A percentile compares a stretch with the other conserved stretches of the same genome.
phyloP scores from a whole-genome alignment of 345 rosid genomes.

The Raphanus raphanistrum region DNA sequence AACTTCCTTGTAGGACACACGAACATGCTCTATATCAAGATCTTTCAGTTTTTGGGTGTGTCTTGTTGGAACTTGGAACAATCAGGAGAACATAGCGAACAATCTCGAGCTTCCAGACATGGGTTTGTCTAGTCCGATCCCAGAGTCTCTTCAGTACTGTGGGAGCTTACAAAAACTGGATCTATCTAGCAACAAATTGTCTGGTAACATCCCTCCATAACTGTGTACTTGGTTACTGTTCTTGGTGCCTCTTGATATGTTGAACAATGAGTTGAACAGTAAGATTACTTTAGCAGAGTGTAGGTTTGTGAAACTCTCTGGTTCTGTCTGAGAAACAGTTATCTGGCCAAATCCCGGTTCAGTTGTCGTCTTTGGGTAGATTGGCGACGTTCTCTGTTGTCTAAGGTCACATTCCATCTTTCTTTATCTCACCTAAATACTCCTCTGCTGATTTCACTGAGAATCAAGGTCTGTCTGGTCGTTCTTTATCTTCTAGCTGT shows the following conservation, averaged over 20 bases:
- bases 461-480: slow-evolving; percentile 77
- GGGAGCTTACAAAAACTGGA: slow-evolving; percentile 61
- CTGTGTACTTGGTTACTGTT: slow-evolving; percentile 79
- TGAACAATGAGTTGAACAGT: slow-evolving; percentile 59
- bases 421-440: slow-evolving; percentile 30
- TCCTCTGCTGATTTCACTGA: slow-evolving; percentile 55
- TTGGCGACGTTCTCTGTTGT: slow-evolving; percentile 63
- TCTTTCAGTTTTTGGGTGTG: slow-evolving; percentile 48
- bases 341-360: slow-evolving; percentile 41
- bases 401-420: slow-evolving; percentile 64
- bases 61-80: slow-evolving; percentile 69
- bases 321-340: slow-evolving; percentile 56
- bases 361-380: slow-evolving; percentile 49
- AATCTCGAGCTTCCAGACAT: slow-evolving; percentile 57
- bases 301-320: slow-evolving; percentile 58
- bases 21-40: too few species aligned
- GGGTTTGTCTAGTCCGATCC: slow-evolving; percentile 60
- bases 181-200: slow-evolving; percentile 63
- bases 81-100: slow-evolving; percentile 60
- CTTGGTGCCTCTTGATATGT: slow-evolving; percentile 65
- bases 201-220: slow-evolving; percentile 69
- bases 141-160: slow-evolving; percentile 62
- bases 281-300: slow-evolving; percentile 68
- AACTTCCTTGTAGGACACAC: slow-evolving; percentile 8
- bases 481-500: slow-evolving; percentile 56